Base-by-base conservation (phyloP, 2,329 filamentous ascomycete species). In the Hymenotorrendiella dingleyae region DNA sequence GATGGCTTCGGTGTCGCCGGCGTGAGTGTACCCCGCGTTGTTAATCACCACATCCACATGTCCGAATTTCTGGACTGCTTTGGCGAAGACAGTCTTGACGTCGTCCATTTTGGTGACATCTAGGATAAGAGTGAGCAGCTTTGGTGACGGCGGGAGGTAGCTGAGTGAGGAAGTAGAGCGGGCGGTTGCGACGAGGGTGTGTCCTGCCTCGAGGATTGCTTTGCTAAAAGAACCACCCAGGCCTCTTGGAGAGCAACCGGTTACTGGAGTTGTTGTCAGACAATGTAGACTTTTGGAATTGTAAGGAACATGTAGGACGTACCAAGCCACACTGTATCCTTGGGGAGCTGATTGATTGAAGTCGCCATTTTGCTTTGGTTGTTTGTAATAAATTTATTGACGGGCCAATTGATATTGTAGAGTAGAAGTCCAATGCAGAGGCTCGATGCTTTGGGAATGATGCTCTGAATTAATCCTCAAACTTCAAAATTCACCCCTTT, bases 21-120 rank as follows among this genome's bases (percentile, higher is more conserved):
- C 54, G 1, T 75, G 59, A 11, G 27, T 12, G 46, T 76, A 78
- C 2, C 76, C 78, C 3, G 76, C 76, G 38, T 79, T 79, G 62
- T 80, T 79, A 47, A 77, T 67, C 4, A 80, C 69, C 2, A 79
- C 69, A 55, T 81, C 75, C 32, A 81, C 59, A 9, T 71, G 68
- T 2, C 66, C 58, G 2, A 61, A 43, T 0, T 46, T 50, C 16
- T 55, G 54, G 3, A 40, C 29, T 6, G 68, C 67, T 8, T 61
- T 59, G 2, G 65, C 43, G 5, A 67, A 50, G 2, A 62, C 60
- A 2, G 54, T 43, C 7, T 55, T 21, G 9, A 63, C 56, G 9
- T 49, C 60, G n/a, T 67, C 27, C n/a, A n/a, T 66, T 57, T 12
- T 71, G 0, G 68, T 72, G 1, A 75, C 70, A 41, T 75, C 71